phyloP scores from a whole-genome alignment of 2,329 filamentous ascomycete species.

The Xylaria sp. region DNA sequence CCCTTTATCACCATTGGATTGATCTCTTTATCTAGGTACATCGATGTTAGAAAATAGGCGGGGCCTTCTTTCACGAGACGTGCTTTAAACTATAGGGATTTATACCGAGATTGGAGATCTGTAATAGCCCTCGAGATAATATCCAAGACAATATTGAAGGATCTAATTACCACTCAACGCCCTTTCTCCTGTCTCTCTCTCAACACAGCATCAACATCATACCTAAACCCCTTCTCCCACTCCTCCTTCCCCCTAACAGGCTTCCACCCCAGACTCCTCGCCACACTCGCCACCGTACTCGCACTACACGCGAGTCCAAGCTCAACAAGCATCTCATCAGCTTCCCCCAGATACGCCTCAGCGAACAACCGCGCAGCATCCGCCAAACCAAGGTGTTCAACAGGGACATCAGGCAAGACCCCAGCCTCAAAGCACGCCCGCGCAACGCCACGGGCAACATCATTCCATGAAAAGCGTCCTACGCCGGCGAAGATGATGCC shows the following conservation, averaged over 20 bases:
- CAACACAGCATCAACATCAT: constrained; percentile 38
- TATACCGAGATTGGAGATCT: too few relatives aligned
- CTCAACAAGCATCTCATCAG: constrained; percentile 47
- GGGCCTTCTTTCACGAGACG: too few relatives aligned
- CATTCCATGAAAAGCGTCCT: constrained; percentile 55
- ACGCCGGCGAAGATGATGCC: constrained; percentile 58
- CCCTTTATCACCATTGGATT: too few relatives aligned
- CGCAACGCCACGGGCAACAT: constrained; percentile 53
- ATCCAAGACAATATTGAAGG: background rate
- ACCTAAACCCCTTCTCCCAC: constrained; percentile 37
- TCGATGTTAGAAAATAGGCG: too few relatives aligned
- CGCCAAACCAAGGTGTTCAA: constrained; percentile 46
- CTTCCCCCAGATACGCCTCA: constrained; percentile 37
- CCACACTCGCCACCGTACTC: constrained; percentile 44
- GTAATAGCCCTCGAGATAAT: background rate
- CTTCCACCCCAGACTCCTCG: constrained; percentile 49
- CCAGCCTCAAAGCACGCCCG: constrained; percentile 49
- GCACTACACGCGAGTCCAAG: constrained; percentile 50
- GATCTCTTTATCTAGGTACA: background rate
- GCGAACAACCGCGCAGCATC: constrained; percentile 42
- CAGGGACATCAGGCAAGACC: constrained; percentile 46
- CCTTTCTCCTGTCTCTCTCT: constrained; percentile 24
- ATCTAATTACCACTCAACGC: background rate
- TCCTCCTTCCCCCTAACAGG: constrained; percentile 47
- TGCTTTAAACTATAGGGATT: too few relatives aligned